Evolutionary conservation across 31 red algal species (phyloP).

Genomic region (Odonthalia washingtoniensis): DNA sequence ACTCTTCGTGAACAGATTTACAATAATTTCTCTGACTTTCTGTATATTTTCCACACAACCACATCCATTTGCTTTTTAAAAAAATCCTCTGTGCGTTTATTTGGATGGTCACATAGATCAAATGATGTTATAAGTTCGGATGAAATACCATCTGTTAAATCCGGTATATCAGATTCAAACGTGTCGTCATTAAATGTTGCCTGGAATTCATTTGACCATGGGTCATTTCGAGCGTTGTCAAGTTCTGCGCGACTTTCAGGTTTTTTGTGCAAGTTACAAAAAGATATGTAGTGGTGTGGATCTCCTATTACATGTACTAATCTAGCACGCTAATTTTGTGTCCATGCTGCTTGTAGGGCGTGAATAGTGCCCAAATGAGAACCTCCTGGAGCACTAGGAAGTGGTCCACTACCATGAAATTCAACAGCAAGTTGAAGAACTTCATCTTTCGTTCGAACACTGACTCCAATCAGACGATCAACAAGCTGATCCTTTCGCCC

Average conservation of each 20-base stretch:
- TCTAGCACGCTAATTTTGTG: too few relatives aligned
- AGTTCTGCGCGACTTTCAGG: constrained; percentile 25
- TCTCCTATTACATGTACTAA: too few relatives aligned
- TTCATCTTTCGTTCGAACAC: too few relatives aligned
- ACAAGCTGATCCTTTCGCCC: too few relatives aligned
- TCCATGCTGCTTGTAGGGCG: too few relatives aligned
- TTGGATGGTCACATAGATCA: neutral
- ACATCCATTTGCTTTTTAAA: constrained; percentile 42
- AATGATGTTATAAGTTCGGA: too few relatives aligned
- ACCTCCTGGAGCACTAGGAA: too few relatives aligned
- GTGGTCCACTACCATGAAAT: too few relatives aligned
- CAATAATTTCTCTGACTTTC: constrained; percentile 4
- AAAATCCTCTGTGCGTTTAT: constrained; percentile 1
- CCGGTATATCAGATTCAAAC: constrained; percentile 20
- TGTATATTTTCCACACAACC: constrained; percentile 30
- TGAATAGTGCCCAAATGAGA: too few relatives aligned
- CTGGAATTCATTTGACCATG: constrained; percentile 34
- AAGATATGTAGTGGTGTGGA: constrained; percentile 13
- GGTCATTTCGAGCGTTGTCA: constrained; percentile 23
- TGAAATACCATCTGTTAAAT: too few relatives aligned
- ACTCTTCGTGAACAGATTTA: constrained; percentile 34
- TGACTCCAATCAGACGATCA: too few relatives aligned
- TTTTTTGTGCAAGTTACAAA: constrained; percentile 6
- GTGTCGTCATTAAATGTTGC: constrained; percentile 15
- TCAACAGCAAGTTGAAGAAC: too few relatives aligned